Conservation (phyloP, 2,329 filamentous ascomycete genomes). For the Salinomyces thailandicus region DNA sequence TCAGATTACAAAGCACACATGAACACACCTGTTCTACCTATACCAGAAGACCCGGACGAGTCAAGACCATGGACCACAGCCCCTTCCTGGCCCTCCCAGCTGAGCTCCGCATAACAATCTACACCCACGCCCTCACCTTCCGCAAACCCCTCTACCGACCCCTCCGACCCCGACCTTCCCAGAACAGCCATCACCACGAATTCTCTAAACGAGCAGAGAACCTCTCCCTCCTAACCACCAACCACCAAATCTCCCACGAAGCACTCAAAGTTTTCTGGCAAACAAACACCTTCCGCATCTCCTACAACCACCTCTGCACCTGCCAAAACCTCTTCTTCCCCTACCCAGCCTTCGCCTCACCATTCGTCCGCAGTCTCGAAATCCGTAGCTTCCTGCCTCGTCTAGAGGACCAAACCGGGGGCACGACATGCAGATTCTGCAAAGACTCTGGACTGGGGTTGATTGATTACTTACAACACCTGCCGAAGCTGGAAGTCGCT, state of each 20-base stretch:
- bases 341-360: not conserved
- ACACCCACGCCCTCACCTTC: constrained; percentile 3
- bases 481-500: constrained; percentile 2
- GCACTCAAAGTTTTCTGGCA: constrained; percentile 5
- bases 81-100: constrained; percentile 5
- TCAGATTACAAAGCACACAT: too few relatives aligned
- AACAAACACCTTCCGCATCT: constrained; percentile 5
- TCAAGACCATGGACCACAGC: not conserved
- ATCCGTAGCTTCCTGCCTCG: constrained; percentile 4
- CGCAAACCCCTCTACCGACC: constrained; percentile 1
- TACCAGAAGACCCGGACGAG: too few relatives aligned
- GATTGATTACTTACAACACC: not conserved
- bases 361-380: constrained; percentile 2
- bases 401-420: constrained; percentile 1
- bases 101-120: constrained; percentile 7
- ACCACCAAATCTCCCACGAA: constrained; percentile 1
- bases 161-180: not conserved
- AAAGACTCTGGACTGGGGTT: constrained; percentile 3
- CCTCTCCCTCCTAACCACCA: constrained; percentile 2
- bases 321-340: constrained; percentile 4
- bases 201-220: not conserved
- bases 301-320: constrained; percentile 6
- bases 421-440: constrained; percentile 5
- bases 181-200: not conserved
- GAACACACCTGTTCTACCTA: too few relatives aligned